These are phyloP conservation scores for Plenodomus tracheiphilus DNA, from an alignment of 2,329 filamentous ascomycete species.

Conservation along the genomic window DNA sequence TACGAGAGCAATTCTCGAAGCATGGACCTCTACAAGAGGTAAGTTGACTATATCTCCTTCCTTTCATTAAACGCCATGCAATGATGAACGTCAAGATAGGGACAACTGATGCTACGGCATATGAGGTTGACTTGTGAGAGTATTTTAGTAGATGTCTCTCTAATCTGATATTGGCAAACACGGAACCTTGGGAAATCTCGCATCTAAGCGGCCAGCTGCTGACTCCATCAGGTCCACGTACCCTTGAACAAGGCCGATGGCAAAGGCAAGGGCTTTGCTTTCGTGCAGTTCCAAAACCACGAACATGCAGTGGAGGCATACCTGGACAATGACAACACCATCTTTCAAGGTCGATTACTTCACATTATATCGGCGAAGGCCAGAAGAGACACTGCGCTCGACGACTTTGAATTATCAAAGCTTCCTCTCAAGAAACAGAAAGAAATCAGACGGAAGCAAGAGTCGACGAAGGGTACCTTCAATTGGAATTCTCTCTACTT, in stretches of 20 bases:
- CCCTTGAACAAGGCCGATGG: conserved; percentile 71
- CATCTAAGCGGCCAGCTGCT: conserved; percentile 11
- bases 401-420: conserved; percentile 89
- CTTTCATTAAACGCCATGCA: conserved; percentile 24
- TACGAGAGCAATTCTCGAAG: conserved; percentile 70
- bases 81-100: conserved; percentile 99
- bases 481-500: conserved; percentile 99
- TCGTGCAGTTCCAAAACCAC: conserved; percentile 76
- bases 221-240: conserved; percentile 74
- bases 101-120: conserved; percentile 95
- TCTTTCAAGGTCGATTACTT: conserved; percentile 89
- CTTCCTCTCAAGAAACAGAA: conserved; percentile 93
- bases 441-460: conserved; percentile 80
- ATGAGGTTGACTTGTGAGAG: conserved; percentile 89
- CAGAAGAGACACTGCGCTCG: conserved; percentile 79
- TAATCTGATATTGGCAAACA: conserved; percentile 66
- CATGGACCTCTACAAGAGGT: conserved; percentile 88
- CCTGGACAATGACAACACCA: conserved; percentile 75
- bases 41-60: conserved; percentile 49
- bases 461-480: conserved; percentile 77
- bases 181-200: neutral
- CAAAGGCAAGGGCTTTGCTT: conserved; percentile 85
- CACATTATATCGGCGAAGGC: conserved; percentile 85
- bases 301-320: conserved; percentile 78
- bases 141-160: conserved; percentile 99